Evolutionary conservation across 768 basidiomycete genomes (phyloP), one percentile per base, ranked within the genome.

Genomic region (Boletus coccyginus): DNA sequence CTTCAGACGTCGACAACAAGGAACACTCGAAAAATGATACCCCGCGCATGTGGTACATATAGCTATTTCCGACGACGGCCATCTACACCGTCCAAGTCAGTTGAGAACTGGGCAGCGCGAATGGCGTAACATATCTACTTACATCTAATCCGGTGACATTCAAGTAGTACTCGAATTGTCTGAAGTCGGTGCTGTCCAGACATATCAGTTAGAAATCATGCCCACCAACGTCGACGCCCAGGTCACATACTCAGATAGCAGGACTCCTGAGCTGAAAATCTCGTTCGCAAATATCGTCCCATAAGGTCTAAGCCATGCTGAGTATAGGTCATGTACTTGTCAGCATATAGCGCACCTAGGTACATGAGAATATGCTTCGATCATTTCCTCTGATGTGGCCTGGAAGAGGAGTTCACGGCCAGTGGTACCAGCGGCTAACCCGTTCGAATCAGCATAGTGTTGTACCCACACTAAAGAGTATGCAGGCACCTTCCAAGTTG

Each of bases 331-430:
- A 39, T 51, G 13, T 53, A 42, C 14, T 40, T 7, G 16, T 7
- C 3, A 29, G 3, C 35, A 35, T n/a, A 35, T 33, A 24, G 58
- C 68, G 44, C 56, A 85, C 90, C 88, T 79, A 3, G 94, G 92
- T 0, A 92, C 92, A 62, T 86, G 81, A 0, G 90, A 84, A 66
- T 94, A 95, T 0, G 93, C 94, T 47, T 88, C 80, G 6, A 97
- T 90, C 95, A 98, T 97, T 70, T 97, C 84, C 65, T 92, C 84
- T 7, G 91, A 93, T 0, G 94, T 98, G 0, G 94, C 96, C 76
- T 98, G 96, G 77, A 98, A 98, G 16, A 98, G 81, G 9, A 98
- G 74, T 64, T 94, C 94, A 29, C 86, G 89, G 0, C 96, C 94
- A 7, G 83, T 85, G 2, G 87, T 86, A 0, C 95, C 96, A 39